A percentile compares a stretch with the other conserved stretches of the same genome.
These are phyloP conservation scores for Chiua virens DNA, from an alignment of 768 basidiomycete species.

Conservation along the genomic window DNA sequence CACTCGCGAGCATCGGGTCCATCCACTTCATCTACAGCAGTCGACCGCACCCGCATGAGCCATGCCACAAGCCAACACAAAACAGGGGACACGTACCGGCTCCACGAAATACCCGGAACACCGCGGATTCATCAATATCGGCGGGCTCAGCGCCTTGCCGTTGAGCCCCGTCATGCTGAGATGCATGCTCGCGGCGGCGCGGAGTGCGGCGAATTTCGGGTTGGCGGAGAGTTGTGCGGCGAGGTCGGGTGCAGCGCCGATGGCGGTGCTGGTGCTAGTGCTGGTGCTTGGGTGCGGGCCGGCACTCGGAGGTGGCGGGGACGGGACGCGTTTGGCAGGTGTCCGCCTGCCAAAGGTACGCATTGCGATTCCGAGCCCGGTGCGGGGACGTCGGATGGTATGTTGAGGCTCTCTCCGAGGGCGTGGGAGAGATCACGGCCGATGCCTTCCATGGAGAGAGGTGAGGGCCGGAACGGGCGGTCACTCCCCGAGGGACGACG, in stretches of 20 bases:
- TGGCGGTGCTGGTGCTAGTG: no score
- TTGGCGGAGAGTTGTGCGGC: constrained; percentile 45
- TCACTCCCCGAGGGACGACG: constrained; percentile 13
- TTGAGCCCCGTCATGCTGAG: constrained; percentile 30
- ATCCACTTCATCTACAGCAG: constrained; percentile 98
- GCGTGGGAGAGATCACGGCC: constrained; percentile 32
- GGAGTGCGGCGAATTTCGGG: constrained; percentile 51
- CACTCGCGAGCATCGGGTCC: constrained; percentile 75
- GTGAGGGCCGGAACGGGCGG: constrained; percentile 12
- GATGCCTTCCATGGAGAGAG: constrained; percentile 32
- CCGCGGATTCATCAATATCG: constrained; percentile 72
- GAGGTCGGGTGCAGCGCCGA: constrained; percentile 33
- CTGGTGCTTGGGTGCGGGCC: no score
- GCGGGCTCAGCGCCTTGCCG: constrained; percentile 43
- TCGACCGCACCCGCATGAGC: not conserved
- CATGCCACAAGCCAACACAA: no score
- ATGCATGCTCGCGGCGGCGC: constrained; percentile 21
- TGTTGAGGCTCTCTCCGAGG: constrained; percentile 22
- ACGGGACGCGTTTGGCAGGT: constrained; percentile 1
- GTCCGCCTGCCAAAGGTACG: not conserved
- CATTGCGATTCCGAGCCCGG: no score
- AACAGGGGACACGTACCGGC: constrained; percentile 50
- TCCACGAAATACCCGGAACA: constrained; percentile 98
- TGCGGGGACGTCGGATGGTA: not conserved
- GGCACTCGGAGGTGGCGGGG: constrained; percentile 1